Evolutionary conservation across 805 yeast genomes (phyloP).

Genomic region (Starmerella powellii): DNA sequence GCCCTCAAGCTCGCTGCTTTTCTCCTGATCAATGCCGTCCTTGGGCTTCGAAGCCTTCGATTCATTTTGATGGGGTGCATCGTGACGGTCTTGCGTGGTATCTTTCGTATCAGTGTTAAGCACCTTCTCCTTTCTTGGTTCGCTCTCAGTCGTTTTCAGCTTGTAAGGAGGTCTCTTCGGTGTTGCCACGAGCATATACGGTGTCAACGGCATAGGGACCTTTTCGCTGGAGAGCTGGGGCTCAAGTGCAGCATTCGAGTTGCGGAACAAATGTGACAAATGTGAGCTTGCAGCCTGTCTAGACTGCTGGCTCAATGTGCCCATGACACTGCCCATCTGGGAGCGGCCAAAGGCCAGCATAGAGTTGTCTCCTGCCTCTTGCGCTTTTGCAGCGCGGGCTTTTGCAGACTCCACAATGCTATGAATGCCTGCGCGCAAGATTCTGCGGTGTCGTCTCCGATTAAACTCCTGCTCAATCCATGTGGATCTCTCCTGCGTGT

Average conservation of each 20-base stretch:
- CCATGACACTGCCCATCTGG: conserved; percentile 1
- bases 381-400: conserved; percentile 11
- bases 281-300: conserved; percentile 18
- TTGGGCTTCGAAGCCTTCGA: too few relatives aligned
- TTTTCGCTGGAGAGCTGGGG: conserved; percentile 15
- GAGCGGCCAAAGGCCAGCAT: background rate
- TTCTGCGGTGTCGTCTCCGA: conserved; percentile 49
- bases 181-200: conserved; percentile 19
- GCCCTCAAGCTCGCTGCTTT: too few relatives aligned
- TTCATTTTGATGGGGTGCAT: too few relatives aligned
- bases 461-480: conserved; percentile 73
- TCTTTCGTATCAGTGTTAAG: too few relatives aligned
- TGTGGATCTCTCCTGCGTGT: conserved; percentile 39
- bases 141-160: too few relatives aligned
- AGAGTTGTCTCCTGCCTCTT: background rate
- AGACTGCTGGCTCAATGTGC: conserved; percentile 18
- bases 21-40: too few relatives aligned
- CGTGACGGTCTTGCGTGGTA: too few relatives aligned
- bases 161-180: conserved; percentile 21
- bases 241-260: conserved; percentile 19
- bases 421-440: conserved; percentile 31
- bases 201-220: conserved; percentile 17
- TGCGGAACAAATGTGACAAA: conserved; percentile 18
- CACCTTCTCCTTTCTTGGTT: too few relatives aligned
- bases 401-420: conserved; percentile 17